Evolutionary conservation across 495 filamentous ascomycete species (phyloP).

Genomic region (Lindgomyces ingoldianus): DNA sequence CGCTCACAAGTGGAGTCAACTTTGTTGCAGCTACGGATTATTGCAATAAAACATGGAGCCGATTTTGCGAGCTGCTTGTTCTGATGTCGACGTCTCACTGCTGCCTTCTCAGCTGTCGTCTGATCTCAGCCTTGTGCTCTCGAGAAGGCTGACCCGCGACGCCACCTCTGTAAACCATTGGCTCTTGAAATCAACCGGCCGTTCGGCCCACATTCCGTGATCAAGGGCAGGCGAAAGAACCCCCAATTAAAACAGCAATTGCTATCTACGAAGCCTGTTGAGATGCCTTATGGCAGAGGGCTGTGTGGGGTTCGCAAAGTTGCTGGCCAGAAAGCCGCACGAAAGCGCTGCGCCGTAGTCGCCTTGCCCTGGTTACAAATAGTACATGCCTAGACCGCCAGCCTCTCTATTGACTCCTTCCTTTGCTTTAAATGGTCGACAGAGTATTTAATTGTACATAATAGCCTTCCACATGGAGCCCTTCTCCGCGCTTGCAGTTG

Average conservation of each 20-base stretch:
- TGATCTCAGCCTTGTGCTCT: not conserved
- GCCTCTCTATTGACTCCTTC: not conserved
- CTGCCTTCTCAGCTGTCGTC: too few species aligned
- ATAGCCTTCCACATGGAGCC: constrained; percentile 3
- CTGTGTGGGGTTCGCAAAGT: not conserved
- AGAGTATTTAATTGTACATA: not conserved
- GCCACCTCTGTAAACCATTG: not conserved
- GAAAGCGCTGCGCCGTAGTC: not conserved
- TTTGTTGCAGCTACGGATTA: too few species aligned
- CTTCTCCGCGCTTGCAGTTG: constrained; percentile 8
- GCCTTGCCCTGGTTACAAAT: not conserved
- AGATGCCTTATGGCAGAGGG: not conserved
- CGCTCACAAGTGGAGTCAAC: too few species aligned
- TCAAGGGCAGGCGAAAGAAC: not conserved
- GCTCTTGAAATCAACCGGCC: not conserved
- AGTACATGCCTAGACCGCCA: not conserved
- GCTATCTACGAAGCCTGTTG: not conserved
- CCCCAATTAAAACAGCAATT: not conserved
- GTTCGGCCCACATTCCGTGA: not conserved
- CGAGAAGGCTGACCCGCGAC: not conserved
- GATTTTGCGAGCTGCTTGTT: too few species aligned
- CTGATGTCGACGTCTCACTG: too few species aligned
- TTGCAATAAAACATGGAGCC: too few species aligned
- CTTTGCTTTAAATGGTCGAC: not conserved
- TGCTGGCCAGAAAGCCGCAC: not conserved